Conservation (phyloP, 164 flowering plant species). For the Pachysandra terminalis region DNA sequence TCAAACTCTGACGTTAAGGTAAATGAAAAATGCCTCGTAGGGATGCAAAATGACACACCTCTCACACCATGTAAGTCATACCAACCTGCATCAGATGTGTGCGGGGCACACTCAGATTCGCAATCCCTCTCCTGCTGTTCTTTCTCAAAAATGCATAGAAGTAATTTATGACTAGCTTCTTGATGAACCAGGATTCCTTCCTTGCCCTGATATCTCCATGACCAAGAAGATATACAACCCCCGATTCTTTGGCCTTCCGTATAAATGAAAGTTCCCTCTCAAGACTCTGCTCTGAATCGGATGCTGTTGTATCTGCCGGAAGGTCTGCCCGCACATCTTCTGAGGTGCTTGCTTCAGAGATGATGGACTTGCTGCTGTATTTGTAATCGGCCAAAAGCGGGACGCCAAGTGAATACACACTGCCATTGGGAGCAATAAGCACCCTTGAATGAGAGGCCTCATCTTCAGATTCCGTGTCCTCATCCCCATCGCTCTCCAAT, state of each 20-base stretch:
- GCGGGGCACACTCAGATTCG: slow-evolving; percentile 76
- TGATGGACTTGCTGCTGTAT: slow-evolving; percentile 18
- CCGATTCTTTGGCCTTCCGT: slow-evolving; percentile 67
- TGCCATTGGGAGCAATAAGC: slow-evolving; percentile 82
- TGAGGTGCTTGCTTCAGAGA: slow-evolving; percentile 62
- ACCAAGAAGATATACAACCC: slow-evolving; percentile 82
- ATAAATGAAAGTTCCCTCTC: slow-evolving; percentile 69
- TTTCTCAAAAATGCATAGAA: slow-evolving; percentile 73
- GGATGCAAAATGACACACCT: slow-evolving; percentile 1
- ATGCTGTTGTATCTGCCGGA: background rate
- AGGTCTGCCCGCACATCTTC: slow-evolving; percentile 29
- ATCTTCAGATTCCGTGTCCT: slow-evolving; percentile 60
- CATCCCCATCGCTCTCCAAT: slow-evolving; percentile 90
- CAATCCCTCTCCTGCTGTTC: slow-evolving; percentile 67
- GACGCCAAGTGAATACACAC: slow-evolving; percentile 75
- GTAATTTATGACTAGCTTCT: slow-evolving; percentile 65
- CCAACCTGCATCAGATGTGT: slow-evolving; percentile 69
- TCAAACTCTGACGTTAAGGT: background rate
- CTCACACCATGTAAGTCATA: slow-evolving; percentile 78
- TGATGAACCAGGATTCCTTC: slow-evolving; percentile 78
- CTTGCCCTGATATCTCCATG: slow-evolving; percentile 77
- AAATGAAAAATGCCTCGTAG: background rate
- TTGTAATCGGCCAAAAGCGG: slow-evolving; percentile 70
- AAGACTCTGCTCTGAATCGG: slow-evolving; percentile 37
- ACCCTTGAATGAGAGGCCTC: slow-evolving; percentile 45